These are phyloP conservation scores for Aspergillus sp. DNA, from an alignment of 2,329 filamentous ascomycete species.

Conservation along the genomic window DNA sequence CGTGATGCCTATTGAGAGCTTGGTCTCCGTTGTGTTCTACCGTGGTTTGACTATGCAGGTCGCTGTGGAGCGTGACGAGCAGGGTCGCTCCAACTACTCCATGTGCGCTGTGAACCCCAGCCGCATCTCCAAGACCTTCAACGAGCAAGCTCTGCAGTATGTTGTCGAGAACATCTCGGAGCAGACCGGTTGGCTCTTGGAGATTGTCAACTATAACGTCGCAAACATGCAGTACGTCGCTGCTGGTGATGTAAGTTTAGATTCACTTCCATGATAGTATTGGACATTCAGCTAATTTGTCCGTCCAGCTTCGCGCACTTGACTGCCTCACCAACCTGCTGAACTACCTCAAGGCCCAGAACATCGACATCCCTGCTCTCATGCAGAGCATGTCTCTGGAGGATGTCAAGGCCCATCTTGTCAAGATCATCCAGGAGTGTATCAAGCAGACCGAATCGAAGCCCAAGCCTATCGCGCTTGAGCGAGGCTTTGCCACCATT, in stretches of 20 bases:
- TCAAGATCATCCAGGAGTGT: constrained; percentile 86
- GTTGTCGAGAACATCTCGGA: constrained; percentile 94
- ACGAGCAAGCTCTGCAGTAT: constrained; percentile 94
- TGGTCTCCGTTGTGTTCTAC: constrained; percentile 99
- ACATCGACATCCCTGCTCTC: constrained; percentile 93
- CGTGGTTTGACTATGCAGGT: constrained; percentile 99
- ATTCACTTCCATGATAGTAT: background rate
- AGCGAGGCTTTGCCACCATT: constrained; percentile 95
- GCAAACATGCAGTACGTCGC: constrained; percentile 69
- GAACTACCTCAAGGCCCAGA: constrained; percentile 94
- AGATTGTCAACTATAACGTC: constrained; percentile 95
- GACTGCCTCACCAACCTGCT: constrained; percentile 72
- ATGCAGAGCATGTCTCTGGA: constrained; percentile 83
- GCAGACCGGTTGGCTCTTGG: constrained; percentile 89
- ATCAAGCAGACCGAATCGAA: constrained; percentile 85
- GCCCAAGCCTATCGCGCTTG: constrained; percentile 79
- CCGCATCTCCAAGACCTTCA: constrained; percentile 97
- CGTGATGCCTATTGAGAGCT: constrained; percentile 98
- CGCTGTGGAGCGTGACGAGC: constrained; percentile 90
- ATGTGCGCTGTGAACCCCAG: constrained; percentile 99
- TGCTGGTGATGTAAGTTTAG: constrained; percentile 56
- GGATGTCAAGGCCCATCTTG: constrained; percentile 84
- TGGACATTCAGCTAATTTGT: constrained; percentile 18
- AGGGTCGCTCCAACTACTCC: constrained; percentile 93
- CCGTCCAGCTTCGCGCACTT: constrained; percentile 54